Evolutionary conservation across 495 filamentous ascomycete genomes (phyloP), one percentile per base, ranked within the genome.

Genomic region (Polyplosphaeria fusca): DNA sequence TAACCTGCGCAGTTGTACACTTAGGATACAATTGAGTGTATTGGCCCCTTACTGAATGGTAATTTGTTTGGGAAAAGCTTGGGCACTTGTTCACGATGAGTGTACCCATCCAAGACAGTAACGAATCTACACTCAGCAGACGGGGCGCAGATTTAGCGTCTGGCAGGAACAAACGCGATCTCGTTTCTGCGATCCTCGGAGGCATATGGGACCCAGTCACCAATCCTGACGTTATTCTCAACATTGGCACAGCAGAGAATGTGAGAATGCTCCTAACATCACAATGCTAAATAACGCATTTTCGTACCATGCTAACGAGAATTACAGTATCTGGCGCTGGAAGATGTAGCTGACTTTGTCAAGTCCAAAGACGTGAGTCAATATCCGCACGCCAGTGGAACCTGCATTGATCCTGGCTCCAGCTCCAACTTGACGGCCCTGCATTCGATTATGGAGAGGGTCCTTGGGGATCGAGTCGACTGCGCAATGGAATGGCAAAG

Each of bases 381-480:
- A n/a, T 35, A 35, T 35, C 30, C 30, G n/a, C n/a, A 35, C 7
- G 30, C 14, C 14, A 7, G 7, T 35, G 30, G 30, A 35, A 14
- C 14, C 14, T 35, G 7, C 30, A 14, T 7, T 35, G 30, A 35
- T 35, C 30, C 7, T 14, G n/a, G 12, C 24, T 30, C 28, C 25
- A 48, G 46, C 26, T 48, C 4, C 3, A 48, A 11, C 23, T 48
- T 3, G 5, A 48, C 16, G 46, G 46, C 18, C 5, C 5, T 16
- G 47, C 63, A 27, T 52, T 67, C 43, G 61, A 50, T 28, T 69
- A 69, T 42, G 67, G 67, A n/a, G 53, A 65, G 30, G 67, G 61
- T 1, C 61, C 67, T 14, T 65, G 57, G 61, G 65, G 67, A 4
- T 55, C 43, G n/a, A 12, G 22, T 7, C 30, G 65, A 2, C 58